Conservation (phyloP, 2,329 filamentous ascomycete genomes). For the Fusarium tanahbumbuense region DNA sequence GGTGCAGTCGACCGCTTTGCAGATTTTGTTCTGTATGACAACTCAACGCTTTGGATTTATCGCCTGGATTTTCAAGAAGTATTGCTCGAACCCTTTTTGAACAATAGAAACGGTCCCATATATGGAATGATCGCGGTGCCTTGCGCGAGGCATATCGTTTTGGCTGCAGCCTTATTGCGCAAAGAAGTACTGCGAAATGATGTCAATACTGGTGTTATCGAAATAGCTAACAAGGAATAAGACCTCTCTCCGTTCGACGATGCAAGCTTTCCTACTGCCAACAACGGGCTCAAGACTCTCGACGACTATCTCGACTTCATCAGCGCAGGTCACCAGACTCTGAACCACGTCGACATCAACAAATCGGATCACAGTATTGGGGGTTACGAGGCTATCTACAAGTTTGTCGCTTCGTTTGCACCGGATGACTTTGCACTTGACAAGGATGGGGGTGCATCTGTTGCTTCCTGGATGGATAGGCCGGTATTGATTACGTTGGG, state of each 20-base stretch:
- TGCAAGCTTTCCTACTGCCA: not conserved
- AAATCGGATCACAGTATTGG: not conserved
- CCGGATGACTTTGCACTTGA: constrained; percentile 7
- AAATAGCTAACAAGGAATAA: not conserved
- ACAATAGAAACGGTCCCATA: not conserved
- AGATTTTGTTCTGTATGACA: not conserved
- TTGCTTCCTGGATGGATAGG: constrained; percentile 1
- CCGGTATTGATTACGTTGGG: no score
- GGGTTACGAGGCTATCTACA: not conserved
- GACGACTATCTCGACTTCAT: constrained; percentile 10
- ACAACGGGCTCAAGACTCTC: constrained; percentile 5
- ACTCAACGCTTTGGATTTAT: not conserved
- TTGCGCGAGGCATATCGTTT: not conserved
- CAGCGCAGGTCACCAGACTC: not conserved
- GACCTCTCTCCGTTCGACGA: not conserved
- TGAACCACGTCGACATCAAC: not conserved
- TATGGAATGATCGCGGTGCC: constrained; percentile 4
- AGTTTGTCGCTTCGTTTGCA: not conserved
- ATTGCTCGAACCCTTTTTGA: not conserved
- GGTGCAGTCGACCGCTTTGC: not conserved
- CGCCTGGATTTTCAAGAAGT: not conserved
- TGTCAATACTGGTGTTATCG: not conserved
- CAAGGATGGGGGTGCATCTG: not conserved
- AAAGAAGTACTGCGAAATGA: not conserved
- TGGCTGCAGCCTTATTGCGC: no score